phyloP scores from a whole-genome alignment of 352 stramenopile genomes.

The Globisporangium radiosum region DNA sequence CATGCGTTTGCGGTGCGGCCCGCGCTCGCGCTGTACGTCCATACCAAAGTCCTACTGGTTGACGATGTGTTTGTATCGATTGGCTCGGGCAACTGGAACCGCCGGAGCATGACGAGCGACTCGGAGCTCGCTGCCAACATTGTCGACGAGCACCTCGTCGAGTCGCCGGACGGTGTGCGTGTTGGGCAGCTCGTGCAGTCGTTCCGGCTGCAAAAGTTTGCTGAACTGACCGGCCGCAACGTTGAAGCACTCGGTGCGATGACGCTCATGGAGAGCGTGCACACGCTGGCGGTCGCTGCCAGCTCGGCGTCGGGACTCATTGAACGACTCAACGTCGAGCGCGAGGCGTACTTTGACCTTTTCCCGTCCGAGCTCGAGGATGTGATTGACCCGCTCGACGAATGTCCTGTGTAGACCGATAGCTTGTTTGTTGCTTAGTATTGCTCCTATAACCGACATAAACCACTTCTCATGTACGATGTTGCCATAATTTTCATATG shows the following conservation, averaged over 20 bases:
- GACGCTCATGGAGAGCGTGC: slow-evolving; percentile 18
- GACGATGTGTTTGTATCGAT: slow-evolving; percentile 86
- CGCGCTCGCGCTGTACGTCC: slow-evolving; percentile 55
- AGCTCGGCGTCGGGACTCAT: slow-evolving; percentile 8
- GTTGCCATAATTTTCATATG: too few relatives aligned
- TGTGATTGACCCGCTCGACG: slow-evolving; percentile 22
- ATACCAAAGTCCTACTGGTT: slow-evolving; percentile 71
- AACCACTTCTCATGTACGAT: too few relatives aligned
- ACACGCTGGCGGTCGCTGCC: slow-evolving; percentile 12
- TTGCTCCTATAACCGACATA: too few relatives aligned
- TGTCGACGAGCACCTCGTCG: slow-evolving; percentile 28
- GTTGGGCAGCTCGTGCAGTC: slow-evolving; percentile 29
- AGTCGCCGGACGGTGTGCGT: slow-evolving; percentile 20
- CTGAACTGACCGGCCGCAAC: slow-evolving; percentile 27
- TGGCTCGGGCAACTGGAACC: slow-evolving; percentile 90
- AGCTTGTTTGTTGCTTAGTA: too few relatives aligned
- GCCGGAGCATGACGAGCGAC: slow-evolving; percentile 75
- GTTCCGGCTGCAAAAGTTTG: slow-evolving; percentile 49
- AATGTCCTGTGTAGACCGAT: slow-evolving; percentile 4
- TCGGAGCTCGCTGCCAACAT: slow-evolving; percentile 53
- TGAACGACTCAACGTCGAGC: slow-evolving; percentile 7
- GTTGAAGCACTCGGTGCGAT: slow-evolving; percentile 12
- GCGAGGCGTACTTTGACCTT: slow-evolving; percentile 27
- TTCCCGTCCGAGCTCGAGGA: slow-evolving; percentile 24
- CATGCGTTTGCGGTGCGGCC: slow-evolving; percentile 48